Conservation (phyloP, 1,284 basidiomycete species). For the Ganoderma resinaceum region DNA sequence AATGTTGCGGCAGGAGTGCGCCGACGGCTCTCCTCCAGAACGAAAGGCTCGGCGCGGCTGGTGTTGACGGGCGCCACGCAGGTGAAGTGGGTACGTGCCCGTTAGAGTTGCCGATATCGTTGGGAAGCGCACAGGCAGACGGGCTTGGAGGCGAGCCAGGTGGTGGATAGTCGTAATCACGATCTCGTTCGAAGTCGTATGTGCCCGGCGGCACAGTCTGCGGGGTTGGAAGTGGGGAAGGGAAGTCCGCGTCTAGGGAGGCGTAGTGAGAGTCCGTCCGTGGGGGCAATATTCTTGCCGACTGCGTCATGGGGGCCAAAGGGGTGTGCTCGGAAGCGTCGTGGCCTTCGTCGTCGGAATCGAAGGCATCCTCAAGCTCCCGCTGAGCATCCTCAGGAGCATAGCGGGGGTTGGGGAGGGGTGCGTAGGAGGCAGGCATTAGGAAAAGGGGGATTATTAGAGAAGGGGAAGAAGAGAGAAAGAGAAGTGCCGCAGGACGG, state of each 20-base stretch:
- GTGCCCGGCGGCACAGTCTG: slow-evolving; percentile 25
- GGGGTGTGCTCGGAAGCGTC: slow-evolving; percentile 48
- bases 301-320: slow-evolving; percentile 38
- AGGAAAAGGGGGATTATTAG: neutral
- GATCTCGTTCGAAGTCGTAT: slow-evolving; percentile 36
- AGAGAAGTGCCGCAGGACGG: slow-evolving; percentile 7
- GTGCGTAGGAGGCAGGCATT: slow-evolving; percentile 53
- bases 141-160: slow-evolving; percentile 81
- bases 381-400: slow-evolving; percentile 53
- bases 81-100: slow-evolving; percentile 71
- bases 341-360: slow-evolving; percentile 57
- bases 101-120: slow-evolving; percentile 83
- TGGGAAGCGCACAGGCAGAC: slow-evolving; percentile 65
- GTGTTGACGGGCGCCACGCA: slow-evolving; percentile 39
- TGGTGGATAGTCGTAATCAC: slow-evolving; percentile 73
- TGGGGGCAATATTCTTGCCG: slow-evolving; percentile 20
- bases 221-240: slow-evolving; percentile 20
- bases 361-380: slow-evolving; percentile 75
- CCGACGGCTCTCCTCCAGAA: slow-evolving; percentile 71
- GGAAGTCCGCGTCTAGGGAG: slow-evolving; percentile 25
- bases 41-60: slow-evolving; percentile 48
- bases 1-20: slow-evolving; percentile 77
- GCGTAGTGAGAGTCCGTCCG: slow-evolving; percentile 30
- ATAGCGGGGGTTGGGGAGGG: slow-evolving; percentile 56
- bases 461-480: slow-evolving; percentile 7